Evolutionary conservation across 257 asterid species (phyloP).

Genomic region (Euphrasia confusa): DNA sequence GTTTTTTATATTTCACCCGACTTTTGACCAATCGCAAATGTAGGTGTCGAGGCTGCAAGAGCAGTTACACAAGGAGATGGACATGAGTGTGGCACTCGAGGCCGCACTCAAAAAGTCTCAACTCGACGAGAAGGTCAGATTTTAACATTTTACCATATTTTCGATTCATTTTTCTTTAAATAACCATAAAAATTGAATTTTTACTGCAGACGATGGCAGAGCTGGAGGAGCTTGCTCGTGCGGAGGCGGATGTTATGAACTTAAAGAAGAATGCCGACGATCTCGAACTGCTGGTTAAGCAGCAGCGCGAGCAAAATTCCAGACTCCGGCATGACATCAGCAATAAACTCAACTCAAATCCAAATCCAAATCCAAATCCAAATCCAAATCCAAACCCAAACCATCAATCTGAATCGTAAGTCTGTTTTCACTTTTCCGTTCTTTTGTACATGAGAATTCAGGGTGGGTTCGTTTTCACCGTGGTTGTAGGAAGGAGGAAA

Average conservation of each 20-base stretch:
- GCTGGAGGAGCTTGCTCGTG: conserved; percentile 60
- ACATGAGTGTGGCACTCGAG: conserved; percentile 66
- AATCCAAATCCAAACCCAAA: too few relatives aligned
- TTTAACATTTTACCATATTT: conserved; percentile 11
- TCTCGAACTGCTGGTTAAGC: conserved; percentile 56
- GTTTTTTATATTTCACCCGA: too few relatives aligned
- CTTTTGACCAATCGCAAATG: conserved; percentile 13
- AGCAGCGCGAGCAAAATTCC: conserved; percentile 58
- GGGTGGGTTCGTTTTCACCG: not conserved
- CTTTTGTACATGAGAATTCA: conserved; percentile 1
- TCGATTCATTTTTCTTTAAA: not conserved
- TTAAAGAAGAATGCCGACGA: conserved; percentile 66
- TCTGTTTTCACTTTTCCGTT: not conserved
- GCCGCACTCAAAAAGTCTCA: conserved; percentile 52
- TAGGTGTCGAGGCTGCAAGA: conserved; percentile 75
- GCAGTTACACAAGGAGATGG: conserved; percentile 72
- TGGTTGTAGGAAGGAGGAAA: conserved; percentile 55
- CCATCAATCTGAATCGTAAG: conserved; percentile 44
- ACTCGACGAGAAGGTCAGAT: conserved; percentile 57
- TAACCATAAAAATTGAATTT: conserved; percentile 25
- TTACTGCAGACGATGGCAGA: conserved; percentile 53
- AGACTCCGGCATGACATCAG: conserved; percentile 39
- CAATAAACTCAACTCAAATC: conserved; percentile 28
- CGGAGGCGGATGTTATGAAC: conserved; percentile 49
- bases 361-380: too few relatives aligned